Conservation (phyloP, 257 asterid genomes). For the Scutellaria baicalensis region DNA sequence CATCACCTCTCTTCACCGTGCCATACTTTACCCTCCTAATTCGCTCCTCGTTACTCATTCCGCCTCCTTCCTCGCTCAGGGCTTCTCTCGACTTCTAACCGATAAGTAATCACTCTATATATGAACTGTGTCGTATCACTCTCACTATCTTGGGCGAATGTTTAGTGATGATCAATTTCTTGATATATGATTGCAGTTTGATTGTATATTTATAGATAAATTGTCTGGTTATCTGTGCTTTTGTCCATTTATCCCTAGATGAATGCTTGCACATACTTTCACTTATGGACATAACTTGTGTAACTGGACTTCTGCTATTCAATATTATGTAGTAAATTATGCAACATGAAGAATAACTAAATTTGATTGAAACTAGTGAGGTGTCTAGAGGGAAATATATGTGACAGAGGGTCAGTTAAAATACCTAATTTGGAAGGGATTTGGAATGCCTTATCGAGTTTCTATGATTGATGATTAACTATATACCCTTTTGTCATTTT, state of each 20-base stretch:
- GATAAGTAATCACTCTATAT: slow-evolving; percentile 53
- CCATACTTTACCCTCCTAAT: slow-evolving; percentile 80
- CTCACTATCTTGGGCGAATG: background rate
- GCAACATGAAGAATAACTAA: background rate
- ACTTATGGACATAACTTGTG: background rate
- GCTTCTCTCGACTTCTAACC: slow-evolving; percentile 69
- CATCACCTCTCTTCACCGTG: slow-evolving; percentile 72
- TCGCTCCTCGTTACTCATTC: slow-evolving; percentile 76
- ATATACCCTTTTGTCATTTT: no score
- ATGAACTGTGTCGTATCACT: background rate
- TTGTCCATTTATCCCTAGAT: no score
- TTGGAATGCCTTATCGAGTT: no score
- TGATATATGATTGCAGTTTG: slow-evolving; percentile 1
- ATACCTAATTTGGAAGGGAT: background rate
- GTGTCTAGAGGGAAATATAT: background rate
- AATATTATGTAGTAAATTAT: no score
- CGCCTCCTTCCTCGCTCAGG: slow-evolving; percentile 86
- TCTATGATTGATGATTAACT: no score
- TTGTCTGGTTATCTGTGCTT: background rate
- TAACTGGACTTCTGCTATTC: background rate
- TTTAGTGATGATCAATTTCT: background rate
- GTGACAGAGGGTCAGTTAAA: background rate
- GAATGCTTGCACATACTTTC: background rate
- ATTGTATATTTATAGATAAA: background rate
- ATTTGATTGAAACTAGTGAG: background rate